phyloP scores from a whole-genome alignment of 179 eudicot genomes.

The Spinacia oleracea region DNA sequence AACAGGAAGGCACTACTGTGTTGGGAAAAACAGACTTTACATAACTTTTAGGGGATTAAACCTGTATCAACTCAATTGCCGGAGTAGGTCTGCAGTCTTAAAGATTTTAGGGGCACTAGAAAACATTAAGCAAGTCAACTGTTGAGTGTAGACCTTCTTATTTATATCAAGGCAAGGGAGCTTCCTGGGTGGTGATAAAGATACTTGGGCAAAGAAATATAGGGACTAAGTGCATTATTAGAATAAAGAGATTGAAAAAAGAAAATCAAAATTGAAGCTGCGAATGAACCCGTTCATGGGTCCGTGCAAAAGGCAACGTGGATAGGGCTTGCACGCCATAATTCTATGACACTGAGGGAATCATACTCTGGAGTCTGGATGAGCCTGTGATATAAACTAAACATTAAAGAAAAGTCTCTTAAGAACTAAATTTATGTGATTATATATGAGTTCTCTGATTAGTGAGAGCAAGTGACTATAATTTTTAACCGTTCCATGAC shows the following conservation, averaged over 20 bases:
- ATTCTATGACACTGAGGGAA: neutral
- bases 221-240: neutral
- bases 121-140: too few relatives aligned
- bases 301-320: neutral
- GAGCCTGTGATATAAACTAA: neutral
- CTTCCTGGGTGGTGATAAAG: too few relatives aligned
- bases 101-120: too few relatives aligned
- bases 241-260: neutral
- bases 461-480: neutral
- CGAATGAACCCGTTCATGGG: neutral
- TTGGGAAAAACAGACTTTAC: too few relatives aligned
- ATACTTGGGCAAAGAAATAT: neutral
- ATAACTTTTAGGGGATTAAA: neutral
- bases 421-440: neutral
- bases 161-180: too few relatives aligned
- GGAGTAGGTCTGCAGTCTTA: neutral
- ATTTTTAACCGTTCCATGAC: neutral
- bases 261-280: neutral
- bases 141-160: neutral
- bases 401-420: neutral
- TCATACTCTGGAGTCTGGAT: neutral
- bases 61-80: neutral
- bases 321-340: neutral
- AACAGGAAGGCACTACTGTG: too few relatives aligned
- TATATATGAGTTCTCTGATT: neutral